Percentiles rank a stretch among this genome's conserved stretches.
Evolutionary conservation across 495 filamentous ascomycete species (phyloP).

Genomic region (Hyaloscypha bicolor): DNA sequence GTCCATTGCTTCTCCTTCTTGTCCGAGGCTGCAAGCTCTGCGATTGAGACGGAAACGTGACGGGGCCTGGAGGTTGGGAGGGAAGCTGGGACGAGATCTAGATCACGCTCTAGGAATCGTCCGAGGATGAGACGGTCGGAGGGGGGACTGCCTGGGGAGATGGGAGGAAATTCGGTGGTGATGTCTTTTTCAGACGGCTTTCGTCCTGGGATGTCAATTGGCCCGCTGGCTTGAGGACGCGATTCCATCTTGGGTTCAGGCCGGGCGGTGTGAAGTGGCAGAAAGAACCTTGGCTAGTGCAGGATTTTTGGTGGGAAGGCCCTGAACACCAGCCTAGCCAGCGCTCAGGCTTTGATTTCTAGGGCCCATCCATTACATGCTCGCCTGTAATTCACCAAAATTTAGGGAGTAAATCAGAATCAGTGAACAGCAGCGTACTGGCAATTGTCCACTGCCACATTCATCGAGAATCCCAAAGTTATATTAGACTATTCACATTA

Average conservation of each 20-base stretch:
- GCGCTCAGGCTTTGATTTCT: not conserved
- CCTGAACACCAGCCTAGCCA: too few species aligned
- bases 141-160: not conserved
- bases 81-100: not conserved
- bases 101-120: not conserved
- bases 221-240: not conserved
- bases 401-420: too few species aligned
- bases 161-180: not conserved
- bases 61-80: not conserved
- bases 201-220: not conserved
- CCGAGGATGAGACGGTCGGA: not conserved
- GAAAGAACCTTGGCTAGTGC: not conserved
- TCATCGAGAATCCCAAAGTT: too few species aligned
- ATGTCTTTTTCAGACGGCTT: not conserved
- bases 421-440: too few species aligned
- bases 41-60: not conserved
- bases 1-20: slow-evolving; percentile 34
- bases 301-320: not conserved
- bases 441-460: too few species aligned
- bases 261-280: not conserved
- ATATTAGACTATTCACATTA: too few species aligned
- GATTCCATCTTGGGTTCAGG: not conserved
- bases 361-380: not conserved
- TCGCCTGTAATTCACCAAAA: not conserved
- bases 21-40: not conserved